phyloP scores from a whole-genome alignment of 2,329 filamentous ascomycete species.

The Clonostachys rosea region DNA sequence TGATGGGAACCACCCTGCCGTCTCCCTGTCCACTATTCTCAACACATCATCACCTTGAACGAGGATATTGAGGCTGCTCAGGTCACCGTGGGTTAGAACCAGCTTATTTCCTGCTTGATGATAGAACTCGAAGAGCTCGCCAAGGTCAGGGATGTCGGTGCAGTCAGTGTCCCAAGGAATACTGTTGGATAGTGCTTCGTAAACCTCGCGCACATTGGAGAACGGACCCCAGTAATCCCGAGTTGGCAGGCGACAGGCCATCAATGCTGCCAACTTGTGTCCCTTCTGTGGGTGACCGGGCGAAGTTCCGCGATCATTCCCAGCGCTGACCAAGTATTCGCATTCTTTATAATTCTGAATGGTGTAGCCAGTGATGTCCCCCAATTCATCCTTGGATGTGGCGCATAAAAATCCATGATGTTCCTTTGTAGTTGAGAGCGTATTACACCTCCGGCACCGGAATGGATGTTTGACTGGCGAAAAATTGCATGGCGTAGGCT shows the following conservation, averaged over 20 bases:
- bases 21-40: constrained; percentile 34
- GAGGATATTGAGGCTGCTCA: constrained; percentile 37
- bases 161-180: background rate
- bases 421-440: constrained; percentile 24
- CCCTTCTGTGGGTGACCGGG: background rate
- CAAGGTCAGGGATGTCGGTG: constrained; percentile 3
- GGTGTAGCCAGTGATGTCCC: constrained; percentile 5
- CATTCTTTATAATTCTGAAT: constrained; percentile 8
- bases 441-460: constrained; percentile 36
- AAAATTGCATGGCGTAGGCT: constrained; percentile 30
- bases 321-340: constrained; percentile 12
- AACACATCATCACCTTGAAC: constrained; percentile 30
- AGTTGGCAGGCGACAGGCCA: constrained; percentile 11
- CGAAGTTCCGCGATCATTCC: constrained; percentile 10
- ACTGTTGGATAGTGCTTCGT: constrained; percentile 9
- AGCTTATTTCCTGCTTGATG: constrained; percentile 3
- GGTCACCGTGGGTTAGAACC: constrained; percentile 38
- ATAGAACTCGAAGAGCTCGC: constrained; percentile 12
- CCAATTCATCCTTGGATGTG: constrained; percentile 19
- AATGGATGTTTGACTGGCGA: constrained; percentile 31
- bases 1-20: constrained; percentile 20
- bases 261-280: constrained; percentile 6
- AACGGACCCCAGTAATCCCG: constrained; percentile 15
- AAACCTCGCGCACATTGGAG: constrained; percentile 14
- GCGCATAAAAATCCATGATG: constrained; percentile 35